These are phyloP conservation scores for Striga hermonthica DNA, from an alignment of 305 asterid species.

Conservation along the genomic window DNA sequence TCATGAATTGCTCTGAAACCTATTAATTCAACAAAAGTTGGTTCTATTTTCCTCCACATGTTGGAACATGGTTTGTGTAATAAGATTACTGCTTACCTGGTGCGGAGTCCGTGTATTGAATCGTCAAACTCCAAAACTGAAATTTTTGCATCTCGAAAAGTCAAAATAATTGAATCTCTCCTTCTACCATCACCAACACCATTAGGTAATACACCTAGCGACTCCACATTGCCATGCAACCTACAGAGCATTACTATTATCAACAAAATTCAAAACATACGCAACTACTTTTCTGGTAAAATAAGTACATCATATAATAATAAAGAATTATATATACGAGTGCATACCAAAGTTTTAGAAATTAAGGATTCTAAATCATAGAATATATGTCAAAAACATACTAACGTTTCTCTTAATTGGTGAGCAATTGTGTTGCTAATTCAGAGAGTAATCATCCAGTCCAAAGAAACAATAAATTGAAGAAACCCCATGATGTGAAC, in stretches of 20 bases:
- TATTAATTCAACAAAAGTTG: not conserved
- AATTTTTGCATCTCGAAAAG: slow-evolving; percentile 85
- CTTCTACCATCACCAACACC: slow-evolving; percentile 53
- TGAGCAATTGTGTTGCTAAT: no score
- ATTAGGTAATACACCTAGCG: slow-evolving; percentile 64
- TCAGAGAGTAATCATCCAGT: not conserved
- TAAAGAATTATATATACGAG: not conserved
- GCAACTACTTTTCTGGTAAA: not conserved
- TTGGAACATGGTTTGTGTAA: slow-evolving; percentile 11
- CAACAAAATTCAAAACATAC: slow-evolving; percentile 21
- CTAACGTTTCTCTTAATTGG: no score
- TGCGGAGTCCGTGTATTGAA: slow-evolving; percentile 77
- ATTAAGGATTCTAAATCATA: not conserved
- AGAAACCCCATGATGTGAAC: not conserved
- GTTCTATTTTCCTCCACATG: slow-evolving; percentile 3
- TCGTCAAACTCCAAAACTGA: slow-evolving; percentile 92
- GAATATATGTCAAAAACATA: not conserved
- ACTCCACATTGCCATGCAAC: slow-evolving; percentile 95
- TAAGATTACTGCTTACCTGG: slow-evolving; percentile 54
- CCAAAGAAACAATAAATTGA: not conserved
- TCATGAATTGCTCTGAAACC: slow-evolving; percentile 1
- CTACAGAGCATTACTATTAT: slow-evolving; percentile 41
- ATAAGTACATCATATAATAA: slow-evolving; percentile 4
- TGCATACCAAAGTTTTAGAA: not conserved
- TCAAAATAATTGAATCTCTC: slow-evolving; percentile 79